Evolutionary conservation across 129 eudicot genomes (phyloP).

Genomic region (Glebionis coronaria): DNA sequence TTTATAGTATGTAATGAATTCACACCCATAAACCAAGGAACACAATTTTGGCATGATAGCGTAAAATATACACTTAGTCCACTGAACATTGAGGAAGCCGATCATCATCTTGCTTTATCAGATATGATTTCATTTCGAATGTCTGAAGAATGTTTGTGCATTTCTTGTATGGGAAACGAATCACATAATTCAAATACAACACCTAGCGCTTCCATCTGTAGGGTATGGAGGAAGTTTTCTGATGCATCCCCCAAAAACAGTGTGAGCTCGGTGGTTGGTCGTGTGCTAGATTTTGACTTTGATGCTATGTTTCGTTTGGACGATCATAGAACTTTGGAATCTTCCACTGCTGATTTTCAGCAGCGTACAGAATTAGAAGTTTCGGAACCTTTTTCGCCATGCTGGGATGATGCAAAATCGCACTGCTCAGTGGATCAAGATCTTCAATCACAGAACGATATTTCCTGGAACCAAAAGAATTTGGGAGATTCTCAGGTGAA

Average conservation of each 20-base stretch:
- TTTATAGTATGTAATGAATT: slow-evolving; percentile 9
- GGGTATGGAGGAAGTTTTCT: slow-evolving; percentile 24
- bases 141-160: slow-evolving; percentile 25
- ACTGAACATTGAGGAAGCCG: slow-evolving; percentile 24
- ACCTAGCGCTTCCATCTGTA: slow-evolving; percentile 5
- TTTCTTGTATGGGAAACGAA: slow-evolving; percentile 32
- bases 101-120: slow-evolving; percentile 35
- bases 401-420: slow-evolving; percentile 19
- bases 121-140: slow-evolving; percentile 32
- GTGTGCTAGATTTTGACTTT: slow-evolving; percentile 48
- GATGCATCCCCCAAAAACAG: slow-evolving; percentile 43
- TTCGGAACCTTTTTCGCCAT: slow-evolving; percentile 4
- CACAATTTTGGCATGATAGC: not conserved
- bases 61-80: slow-evolving; percentile 17
- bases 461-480: slow-evolving; percentile 3
- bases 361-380: slow-evolving; percentile 17
- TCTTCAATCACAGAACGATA: slow-evolving; percentile 13
- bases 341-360: slow-evolving; percentile 10
- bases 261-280: slow-evolving; percentile 28
- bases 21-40: slow-evolving; percentile 13
- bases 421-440: slow-evolving; percentile 8
- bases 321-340: slow-evolving; percentile 22
- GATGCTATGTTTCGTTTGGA: slow-evolving; percentile 33
- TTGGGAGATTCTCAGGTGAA: slow-evolving; percentile 14
- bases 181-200: slow-evolving; percentile 19